These are phyloP conservation scores for Coccomyxa subellipsoidea DNA, from an alignment of 163 green algal species.

Conservation along the genomic window DNA sequence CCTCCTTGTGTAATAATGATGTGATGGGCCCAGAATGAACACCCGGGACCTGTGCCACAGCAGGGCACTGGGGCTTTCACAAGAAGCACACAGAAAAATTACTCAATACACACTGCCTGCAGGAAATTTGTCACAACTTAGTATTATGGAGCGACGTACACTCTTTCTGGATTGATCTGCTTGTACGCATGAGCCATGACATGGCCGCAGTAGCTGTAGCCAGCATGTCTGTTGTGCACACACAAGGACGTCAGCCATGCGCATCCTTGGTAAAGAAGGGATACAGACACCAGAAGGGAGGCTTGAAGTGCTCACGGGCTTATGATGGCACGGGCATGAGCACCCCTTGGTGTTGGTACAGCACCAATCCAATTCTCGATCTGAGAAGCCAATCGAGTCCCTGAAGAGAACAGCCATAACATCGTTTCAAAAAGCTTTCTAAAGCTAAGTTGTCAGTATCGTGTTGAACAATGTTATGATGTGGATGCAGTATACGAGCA, in stretches of 20 bases:
- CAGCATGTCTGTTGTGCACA: slow-evolving; percentile 64
- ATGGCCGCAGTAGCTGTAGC: slow-evolving; percentile 87
- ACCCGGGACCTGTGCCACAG: slow-evolving; percentile 66
- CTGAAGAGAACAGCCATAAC: neutral
- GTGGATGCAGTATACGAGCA: too few species aligned
- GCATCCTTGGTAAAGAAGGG: neutral
- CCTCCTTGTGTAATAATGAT: slow-evolving; percentile 78
- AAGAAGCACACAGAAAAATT: too few species aligned
- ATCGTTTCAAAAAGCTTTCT: too few species aligned
- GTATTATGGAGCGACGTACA: slow-evolving; percentile 64
- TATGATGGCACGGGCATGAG: slow-evolving; percentile 13
- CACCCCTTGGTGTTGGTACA: neutral
- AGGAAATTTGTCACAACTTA: too few species aligned
- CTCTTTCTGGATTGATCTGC: slow-evolving; percentile 66
- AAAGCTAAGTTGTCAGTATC: too few species aligned
- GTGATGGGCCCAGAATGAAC: slow-evolving; percentile 90
- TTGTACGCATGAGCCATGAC: slow-evolving; percentile 87
- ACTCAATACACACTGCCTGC: too few species aligned
- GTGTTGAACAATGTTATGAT: too few species aligned
- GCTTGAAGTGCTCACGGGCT: slow-evolving; percentile 11
- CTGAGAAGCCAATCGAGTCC: neutral
- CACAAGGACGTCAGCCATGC: neutral
- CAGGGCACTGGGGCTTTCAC: neutral
- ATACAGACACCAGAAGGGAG: neutral
- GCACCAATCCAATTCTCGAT: neutral